These are phyloP conservation scores for Dioscorea alata DNA, from an alignment of 106 monocot genomes.

Conservation along the genomic window DNA sequence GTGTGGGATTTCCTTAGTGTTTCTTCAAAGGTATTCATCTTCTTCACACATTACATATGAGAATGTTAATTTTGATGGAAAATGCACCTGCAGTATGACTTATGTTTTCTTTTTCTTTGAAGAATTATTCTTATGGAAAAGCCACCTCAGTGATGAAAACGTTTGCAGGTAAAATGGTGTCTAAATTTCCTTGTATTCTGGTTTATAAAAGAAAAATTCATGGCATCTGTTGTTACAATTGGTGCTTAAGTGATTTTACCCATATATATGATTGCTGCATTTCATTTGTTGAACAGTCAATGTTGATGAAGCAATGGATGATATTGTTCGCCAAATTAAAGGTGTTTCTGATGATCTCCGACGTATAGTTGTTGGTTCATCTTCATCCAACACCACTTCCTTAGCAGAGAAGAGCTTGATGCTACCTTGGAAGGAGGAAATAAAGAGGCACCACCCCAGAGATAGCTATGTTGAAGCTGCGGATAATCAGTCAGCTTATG, in stretches of 20 bases:
- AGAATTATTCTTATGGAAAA: constrained; percentile 97
- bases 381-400: constrained; percentile 33
- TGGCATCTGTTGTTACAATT: too few species aligned
- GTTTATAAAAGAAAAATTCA: too few species aligned
- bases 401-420: constrained; percentile 27
- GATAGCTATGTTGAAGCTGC: constrained; percentile 39
- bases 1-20: constrained; percentile 95
- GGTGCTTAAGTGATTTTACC: too few species aligned
- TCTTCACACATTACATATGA: too few species aligned
- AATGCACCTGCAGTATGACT: background rate
- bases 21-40: constrained; percentile 65
- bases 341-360: constrained; percentile 63
- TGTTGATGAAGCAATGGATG: constrained; percentile 99
- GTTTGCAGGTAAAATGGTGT: constrained; percentile 58
- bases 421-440: constrained; percentile 53
- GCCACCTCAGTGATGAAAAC: constrained; percentile 98
- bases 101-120: constrained; percentile 17
- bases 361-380: constrained; percentile 62
- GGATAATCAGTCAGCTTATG: constrained; percentile 57
- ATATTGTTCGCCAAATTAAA: constrained; percentile 95
- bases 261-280: background rate
- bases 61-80: too few species aligned
- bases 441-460: constrained; percentile 20
- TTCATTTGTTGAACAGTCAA: constrained; percentile 53
- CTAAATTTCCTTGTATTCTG: background rate